Evolutionary conservation across 2,329 filamentous ascomycete genomes (phyloP).

Genomic region (Exserohilum turcica): DNA sequence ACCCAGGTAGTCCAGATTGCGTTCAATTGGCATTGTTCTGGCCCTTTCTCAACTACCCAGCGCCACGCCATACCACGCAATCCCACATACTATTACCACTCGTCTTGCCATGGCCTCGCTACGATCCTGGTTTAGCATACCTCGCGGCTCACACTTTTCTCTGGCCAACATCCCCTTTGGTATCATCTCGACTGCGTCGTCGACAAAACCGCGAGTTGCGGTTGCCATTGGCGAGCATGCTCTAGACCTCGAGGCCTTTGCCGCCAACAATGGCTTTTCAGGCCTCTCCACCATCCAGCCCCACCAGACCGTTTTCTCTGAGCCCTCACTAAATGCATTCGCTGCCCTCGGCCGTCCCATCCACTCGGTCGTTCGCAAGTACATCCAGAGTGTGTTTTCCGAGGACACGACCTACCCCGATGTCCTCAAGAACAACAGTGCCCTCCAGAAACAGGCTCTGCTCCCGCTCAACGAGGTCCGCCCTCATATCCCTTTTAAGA

Average conservation of each 20-base stretch:
- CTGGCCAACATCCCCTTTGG: constrained; percentile 83
- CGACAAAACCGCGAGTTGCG: constrained; percentile 65
- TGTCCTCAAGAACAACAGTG: constrained; percentile 66
- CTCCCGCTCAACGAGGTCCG: constrained; percentile 64
- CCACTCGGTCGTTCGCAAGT: constrained; percentile 70
- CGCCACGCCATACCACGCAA: background rate
- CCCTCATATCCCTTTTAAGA: constrained; percentile 74
- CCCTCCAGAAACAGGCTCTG: constrained; percentile 63
- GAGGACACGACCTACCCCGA: constrained; percentile 63
- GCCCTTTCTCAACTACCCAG: background rate
- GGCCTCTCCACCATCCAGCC: constrained; percentile 62
- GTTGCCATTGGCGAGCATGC: constrained; percentile 75
- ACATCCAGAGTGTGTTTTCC: constrained; percentile 70
- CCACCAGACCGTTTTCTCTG: constrained; percentile 65
- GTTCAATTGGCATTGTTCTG: background rate
- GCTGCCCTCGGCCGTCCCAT: constrained; percentile 71
- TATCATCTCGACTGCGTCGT: constrained; percentile 69
- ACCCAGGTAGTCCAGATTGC: background rate
- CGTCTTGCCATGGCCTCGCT: constrained; percentile 39
- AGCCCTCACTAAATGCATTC: constrained; percentile 73
- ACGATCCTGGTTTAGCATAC: constrained; percentile 64
- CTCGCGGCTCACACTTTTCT: constrained; percentile 69
- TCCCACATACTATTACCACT: too few relatives aligned
- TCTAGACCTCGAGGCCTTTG: constrained; percentile 69
- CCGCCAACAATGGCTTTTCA: constrained; percentile 63